Evolutionary conservation across 257 asterid species (phyloP), one percentile per base, ranked within the genome.

Genomic region (Ajuga chamaepitys): DNA sequence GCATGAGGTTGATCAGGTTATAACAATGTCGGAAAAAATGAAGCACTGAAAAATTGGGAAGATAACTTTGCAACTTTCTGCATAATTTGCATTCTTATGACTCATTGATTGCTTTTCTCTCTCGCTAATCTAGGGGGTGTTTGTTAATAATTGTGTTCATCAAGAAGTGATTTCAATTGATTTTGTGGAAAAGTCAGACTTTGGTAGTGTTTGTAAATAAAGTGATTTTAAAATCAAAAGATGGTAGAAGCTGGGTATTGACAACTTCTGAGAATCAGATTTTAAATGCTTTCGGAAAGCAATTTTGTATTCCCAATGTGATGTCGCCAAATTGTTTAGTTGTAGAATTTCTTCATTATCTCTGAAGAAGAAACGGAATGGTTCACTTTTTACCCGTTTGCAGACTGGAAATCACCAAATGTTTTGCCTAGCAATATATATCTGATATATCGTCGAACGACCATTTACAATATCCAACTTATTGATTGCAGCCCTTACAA

Each of bases 401-500:
- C 22, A 48, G 59, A 24, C 28, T n/a, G 41, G 35, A 53, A 17
- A 25, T 10, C 16, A 32, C 12, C 62, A 35, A 37, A 47, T 17
- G 25, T 14, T 28, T 58, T 51, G 67, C 22, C 13, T 21, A 54
- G 24, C 65, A 48, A 30, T 40, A 25, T 46, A 38, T 51, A 32
- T 65, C 18, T 9, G 20, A 45, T 21, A 42, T 41, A 30, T 28
- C 48, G 16, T 44, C 44, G 25, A 22, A 45, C 51, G 34, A 6
- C 59, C 24, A 41, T 59, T 64, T 62, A 51, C 9, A 55, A 26
- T 59, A 52, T 60, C 21, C n/a, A 5, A 46, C 41, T 64, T 11
- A 41, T 64, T 74, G 55, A 52, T 69, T 81, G 93, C 96, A 90
- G 99, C 95, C 79, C 96, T 25, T 94, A 94, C 55, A 80, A 75